phyloP scores from a whole-genome alignment of 495 filamentous ascomycete species.

The Lasiosphaeria miniovina region DNA sequence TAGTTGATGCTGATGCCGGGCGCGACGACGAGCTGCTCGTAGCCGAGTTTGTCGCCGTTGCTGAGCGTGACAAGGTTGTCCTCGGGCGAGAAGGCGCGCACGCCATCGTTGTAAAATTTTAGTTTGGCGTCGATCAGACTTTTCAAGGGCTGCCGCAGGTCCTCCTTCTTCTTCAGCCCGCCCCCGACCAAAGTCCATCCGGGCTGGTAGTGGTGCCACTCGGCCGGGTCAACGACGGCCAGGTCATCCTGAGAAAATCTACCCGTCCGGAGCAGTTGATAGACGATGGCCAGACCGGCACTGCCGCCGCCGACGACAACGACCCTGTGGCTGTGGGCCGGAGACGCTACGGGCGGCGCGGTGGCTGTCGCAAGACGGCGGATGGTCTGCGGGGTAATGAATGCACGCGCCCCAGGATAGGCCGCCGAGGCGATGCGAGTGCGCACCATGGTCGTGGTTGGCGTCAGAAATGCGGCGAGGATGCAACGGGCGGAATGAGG shows the following conservation, averaged over 20 bases:
- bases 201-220: constrained; percentile 63
- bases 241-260: constrained; percentile 59
- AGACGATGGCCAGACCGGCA: constrained; percentile 59
- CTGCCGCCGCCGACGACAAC: constrained; percentile 63
- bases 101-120: constrained; percentile 56
- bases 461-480: neutral
- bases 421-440: neutral
- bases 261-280: constrained; percentile 58
- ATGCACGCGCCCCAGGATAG: neutral
- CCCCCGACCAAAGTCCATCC: constrained; percentile 56
- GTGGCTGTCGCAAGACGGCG: constrained; percentile 31
- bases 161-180: constrained; percentile 57
- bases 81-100: constrained; percentile 54
- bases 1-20: constrained; percentile 60
- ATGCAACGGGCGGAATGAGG: neutral
- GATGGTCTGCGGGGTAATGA: neutral
- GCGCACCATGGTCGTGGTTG: neutral
- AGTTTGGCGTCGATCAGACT: constrained; percentile 57
- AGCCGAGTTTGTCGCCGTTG: constrained; percentile 56
- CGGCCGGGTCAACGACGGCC: constrained; percentile 62
- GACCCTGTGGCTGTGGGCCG: constrained; percentile 51
- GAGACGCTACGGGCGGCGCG: constrained; percentile 32
- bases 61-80: constrained; percentile 57
- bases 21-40: constrained; percentile 63
- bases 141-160: constrained; percentile 50